These are phyloP conservation scores for Spencermartinsiella europaea DNA, from an alignment of 805 yeast species.

Conservation along the genomic window DNA sequence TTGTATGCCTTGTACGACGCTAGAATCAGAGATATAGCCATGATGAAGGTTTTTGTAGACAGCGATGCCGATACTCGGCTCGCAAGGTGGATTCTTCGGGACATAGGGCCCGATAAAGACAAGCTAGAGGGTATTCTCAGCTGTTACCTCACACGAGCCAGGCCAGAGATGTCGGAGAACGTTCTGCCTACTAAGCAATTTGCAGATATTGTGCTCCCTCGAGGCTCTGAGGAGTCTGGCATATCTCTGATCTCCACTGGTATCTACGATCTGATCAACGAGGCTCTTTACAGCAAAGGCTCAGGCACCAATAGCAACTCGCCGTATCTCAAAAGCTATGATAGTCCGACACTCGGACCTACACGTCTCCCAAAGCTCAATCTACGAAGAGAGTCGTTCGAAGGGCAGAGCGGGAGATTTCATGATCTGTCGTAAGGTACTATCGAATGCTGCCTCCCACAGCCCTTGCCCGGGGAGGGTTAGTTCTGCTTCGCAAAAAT, in stretches of 20 bases:
- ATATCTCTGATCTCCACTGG: constrained; percentile 62
- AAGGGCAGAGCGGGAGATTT: constrained; percentile 16
- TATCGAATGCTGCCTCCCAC: too few relatives aligned
- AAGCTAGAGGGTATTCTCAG: constrained; percentile 32
- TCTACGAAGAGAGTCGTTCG: constrained; percentile 15
- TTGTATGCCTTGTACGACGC: constrained; percentile 70
- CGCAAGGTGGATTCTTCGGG: constrained; percentile 56
- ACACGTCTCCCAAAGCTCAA: background rate
- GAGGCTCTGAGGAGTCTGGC: constrained; percentile 59
- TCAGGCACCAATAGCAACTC: background rate
- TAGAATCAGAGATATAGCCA: constrained; percentile 49
- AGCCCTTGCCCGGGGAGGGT: too few relatives aligned
- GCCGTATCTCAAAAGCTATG: background rate
- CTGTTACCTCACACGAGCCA: constrained; percentile 49
- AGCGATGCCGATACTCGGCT: constrained; percentile 81
- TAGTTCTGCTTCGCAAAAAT: too few relatives aligned
- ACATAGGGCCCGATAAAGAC: constrained; percentile 22
- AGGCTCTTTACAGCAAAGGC: constrained; percentile 6
- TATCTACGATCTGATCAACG: constrained; percentile 32
- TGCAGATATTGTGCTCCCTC: constrained; percentile 71
- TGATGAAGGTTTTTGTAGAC: constrained; percentile 69
- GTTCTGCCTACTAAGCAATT: constrained; percentile 58
- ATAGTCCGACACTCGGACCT: background rate
- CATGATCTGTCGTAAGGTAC: constrained; percentile 10
- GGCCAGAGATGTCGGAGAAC: constrained; percentile 63